phyloP scores from a whole-genome alignment of 2,329 filamentous ascomycete species.

The Paraphoma sp. region DNA sequence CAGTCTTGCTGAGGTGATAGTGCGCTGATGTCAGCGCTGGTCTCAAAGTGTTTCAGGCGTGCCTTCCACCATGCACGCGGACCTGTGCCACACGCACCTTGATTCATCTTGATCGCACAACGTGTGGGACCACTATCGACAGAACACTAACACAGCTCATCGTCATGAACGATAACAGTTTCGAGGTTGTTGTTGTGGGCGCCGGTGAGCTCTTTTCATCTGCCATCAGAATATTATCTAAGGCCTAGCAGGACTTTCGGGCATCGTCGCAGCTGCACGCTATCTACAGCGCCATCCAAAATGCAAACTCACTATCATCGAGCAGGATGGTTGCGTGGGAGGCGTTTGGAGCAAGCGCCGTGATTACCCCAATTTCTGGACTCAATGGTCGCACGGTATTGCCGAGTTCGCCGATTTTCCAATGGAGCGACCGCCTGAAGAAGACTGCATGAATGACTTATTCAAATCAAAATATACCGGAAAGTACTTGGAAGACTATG shows the following conservation, averaged over 20 bases:
- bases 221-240: background rate
- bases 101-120: too few species aligned
- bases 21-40: background rate
- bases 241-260: slow-evolving; percentile 14
- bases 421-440: slow-evolving; percentile 19
- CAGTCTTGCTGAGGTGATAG: background rate
- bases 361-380: slow-evolving; percentile 18
- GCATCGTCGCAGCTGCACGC: slow-evolving; percentile 18
- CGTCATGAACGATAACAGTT: background rate
- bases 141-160: too few species aligned
- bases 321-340: slow-evolving; percentile 14
- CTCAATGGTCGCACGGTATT: slow-evolving; percentile 22
- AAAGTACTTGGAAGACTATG: slow-evolving; percentile 23
- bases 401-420: slow-evolving; percentile 22
- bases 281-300: slow-evolving; percentile 18
- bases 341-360: slow-evolving; percentile 20
- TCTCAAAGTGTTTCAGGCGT: background rate
- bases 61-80: background rate
- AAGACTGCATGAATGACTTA: slow-evolving; percentile 16
- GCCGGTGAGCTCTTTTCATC: background rate
- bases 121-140: too few species aligned
- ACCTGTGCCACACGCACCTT: background rate
- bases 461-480: slow-evolving; percentile 21
- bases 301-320: slow-evolving; percentile 12
- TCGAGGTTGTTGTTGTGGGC: background rate